These are phyloP conservation scores for Coriaria nepalensis DNA, from an alignment of 306 rosid genomes.

Conservation along the genomic window DNA sequence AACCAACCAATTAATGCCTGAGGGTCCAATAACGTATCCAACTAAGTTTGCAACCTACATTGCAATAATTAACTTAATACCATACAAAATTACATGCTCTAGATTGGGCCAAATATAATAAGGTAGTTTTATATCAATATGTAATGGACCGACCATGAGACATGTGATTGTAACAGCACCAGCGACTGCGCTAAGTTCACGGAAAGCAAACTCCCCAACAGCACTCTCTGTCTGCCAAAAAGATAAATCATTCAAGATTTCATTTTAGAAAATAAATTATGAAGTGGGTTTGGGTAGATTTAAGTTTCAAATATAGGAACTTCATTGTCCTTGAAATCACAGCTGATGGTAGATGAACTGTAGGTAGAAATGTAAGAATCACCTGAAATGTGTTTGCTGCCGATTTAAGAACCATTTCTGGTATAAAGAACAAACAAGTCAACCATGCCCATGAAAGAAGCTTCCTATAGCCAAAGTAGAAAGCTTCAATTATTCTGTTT, in stretches of 20 bases:
- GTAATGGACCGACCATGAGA: conserved; percentile 55
- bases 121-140: background rate
- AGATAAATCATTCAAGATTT: conserved; percentile 12
- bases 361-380: background rate
- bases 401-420: conserved; percentile 68
- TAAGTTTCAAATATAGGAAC: no score
- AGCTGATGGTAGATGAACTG: conserved; percentile 2
- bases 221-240: conserved; percentile 47
- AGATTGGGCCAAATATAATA: background rate
- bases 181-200: conserved; percentile 70
- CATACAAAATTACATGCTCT: background rate
- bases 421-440: conserved; percentile 83
- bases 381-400: conserved; percentile 66
- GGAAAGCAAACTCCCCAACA: conserved; percentile 40
- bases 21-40: conserved; percentile 83
- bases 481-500: background rate
- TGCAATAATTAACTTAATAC: no score
- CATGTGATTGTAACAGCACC: conserved; percentile 84
- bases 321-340: background rate
- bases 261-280: background rate
- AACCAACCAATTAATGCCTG: conserved; percentile 59
- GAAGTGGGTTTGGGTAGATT: background rate
- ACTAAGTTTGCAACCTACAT: conserved; percentile 81
- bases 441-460: conserved; percentile 98
- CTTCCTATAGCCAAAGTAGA: conserved; percentile 46